Evolutionary conservation across 1,284 basidiomycete genomes (phyloP).

Genomic region (Xerocomus cyaneibrunnescens): DNA sequence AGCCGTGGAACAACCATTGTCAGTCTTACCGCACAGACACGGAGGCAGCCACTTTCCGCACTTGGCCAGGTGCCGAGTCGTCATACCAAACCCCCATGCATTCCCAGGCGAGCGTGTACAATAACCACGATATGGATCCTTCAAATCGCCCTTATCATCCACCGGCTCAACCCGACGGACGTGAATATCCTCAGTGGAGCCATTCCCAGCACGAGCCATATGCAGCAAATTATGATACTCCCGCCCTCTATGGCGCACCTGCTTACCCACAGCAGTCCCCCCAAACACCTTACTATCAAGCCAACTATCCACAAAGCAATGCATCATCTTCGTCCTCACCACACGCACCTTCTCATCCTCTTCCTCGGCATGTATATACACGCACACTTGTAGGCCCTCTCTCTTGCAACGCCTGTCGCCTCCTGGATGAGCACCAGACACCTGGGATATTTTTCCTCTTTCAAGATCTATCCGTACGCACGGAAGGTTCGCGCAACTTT

Average conservation of each 20-base stretch:
- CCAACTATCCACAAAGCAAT: constrained; percentile 29
- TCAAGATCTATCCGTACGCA: constrained; percentile 84
- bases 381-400: constrained; percentile 87
- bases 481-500: constrained; percentile 59
- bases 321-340: constrained; percentile 35
- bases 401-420: constrained; percentile 78
- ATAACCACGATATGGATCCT: constrained; percentile 33
- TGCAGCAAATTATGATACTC: constrained; percentile 24
- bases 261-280: constrained; percentile 33
- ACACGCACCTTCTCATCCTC: constrained; percentile 40
- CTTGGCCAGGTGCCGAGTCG: constrained; percentile 40
- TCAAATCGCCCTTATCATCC: constrained; percentile 33
- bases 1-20: constrained; percentile 28
- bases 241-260: constrained; percentile 27
- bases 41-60: constrained; percentile 37
- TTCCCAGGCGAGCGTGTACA: constrained; percentile 28
- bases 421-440: constrained; percentile 80
- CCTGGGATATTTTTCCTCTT: constrained; percentile 87
- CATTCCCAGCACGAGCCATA: constrained; percentile 39
- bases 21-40: constrained; percentile 36
- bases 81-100: constrained; percentile 36
- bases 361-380: constrained; percentile 69
- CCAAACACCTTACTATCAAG: constrained; percentile 32
- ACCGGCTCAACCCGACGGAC: constrained; percentile 32
- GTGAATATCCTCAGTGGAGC: constrained; percentile 33